phyloP scores from a whole-genome alignment of 1,139 yeast species.

The Debaryomycetaceae sp. region DNA sequence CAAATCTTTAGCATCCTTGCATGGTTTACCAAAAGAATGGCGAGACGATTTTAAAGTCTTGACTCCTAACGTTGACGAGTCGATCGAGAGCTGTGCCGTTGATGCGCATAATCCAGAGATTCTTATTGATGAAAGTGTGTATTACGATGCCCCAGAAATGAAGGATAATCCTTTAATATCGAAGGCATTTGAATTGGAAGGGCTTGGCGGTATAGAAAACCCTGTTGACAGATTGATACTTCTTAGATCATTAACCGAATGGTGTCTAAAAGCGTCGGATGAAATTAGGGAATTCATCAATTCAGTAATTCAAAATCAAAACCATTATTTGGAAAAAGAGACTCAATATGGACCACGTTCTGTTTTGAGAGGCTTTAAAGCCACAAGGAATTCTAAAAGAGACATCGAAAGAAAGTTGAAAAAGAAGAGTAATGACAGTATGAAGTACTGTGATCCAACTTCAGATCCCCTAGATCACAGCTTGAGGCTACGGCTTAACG shows the following conservation, averaged over 20 bases:
- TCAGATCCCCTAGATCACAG: slow-evolving; percentile 40
- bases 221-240: slow-evolving; percentile 48
- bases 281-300: slow-evolving; percentile 36
- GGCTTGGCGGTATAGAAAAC: slow-evolving; percentile 38
- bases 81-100: slow-evolving; percentile 21
- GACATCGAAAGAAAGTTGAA: slow-evolving; percentile 31
- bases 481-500: slow-evolving; percentile 36
- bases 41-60: slow-evolving; percentile 24
- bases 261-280: slow-evolving; percentile 48
- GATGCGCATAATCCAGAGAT: slow-evolving; percentile 40
- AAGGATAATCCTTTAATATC: slow-evolving; percentile 30
- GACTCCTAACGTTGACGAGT: slow-evolving; percentile 11
- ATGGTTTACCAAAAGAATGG: slow-evolving; percentile 51
- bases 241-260: slow-evolving; percentile 43
- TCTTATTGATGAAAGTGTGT: slow-evolving; percentile 20
- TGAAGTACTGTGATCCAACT: slow-evolving; percentile 40
- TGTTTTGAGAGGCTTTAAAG: slow-evolving; percentile 33
- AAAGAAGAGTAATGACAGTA: slow-evolving; percentile 24
- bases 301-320: slow-evolving; percentile 30
- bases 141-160: slow-evolving; percentile 11
- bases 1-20: slow-evolving; percentile 25
- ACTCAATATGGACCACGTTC: slow-evolving; percentile 42
- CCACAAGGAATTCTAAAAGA: slow-evolving; percentile 27
- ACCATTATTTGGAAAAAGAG: slow-evolving; percentile 44
- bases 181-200: slow-evolving; percentile 39